Evolutionary conservation across 116 monocot genomes (phyloP).

Genomic region (Posidonia oceanica): DNA sequence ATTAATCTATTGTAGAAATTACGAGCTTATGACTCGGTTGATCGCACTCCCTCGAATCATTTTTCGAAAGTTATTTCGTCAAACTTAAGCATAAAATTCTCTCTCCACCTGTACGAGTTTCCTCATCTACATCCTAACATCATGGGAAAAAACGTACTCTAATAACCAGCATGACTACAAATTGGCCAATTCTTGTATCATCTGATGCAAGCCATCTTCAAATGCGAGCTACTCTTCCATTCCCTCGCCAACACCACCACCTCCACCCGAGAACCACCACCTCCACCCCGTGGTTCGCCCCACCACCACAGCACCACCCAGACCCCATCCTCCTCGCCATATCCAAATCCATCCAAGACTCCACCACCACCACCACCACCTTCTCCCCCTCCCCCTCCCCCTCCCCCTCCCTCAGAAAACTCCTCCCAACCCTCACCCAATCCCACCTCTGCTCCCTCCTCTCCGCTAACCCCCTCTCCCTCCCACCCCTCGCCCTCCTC

Average conservation of each 20-base stretch:
- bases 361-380: conserved; percentile 13
- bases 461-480: conserved; percentile 24
- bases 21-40: no score
- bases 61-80: no score
- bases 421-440: conserved; percentile 44
- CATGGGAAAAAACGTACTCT: no score
- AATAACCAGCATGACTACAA: no score
- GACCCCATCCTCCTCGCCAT: conserved; percentile 11
- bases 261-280: not conserved
- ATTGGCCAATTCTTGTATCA: no score
- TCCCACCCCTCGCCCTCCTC: conserved; percentile 39
- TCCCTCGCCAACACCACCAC: not conserved
- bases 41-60: no score
- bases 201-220: not conserved
- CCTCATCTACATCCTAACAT: no score
- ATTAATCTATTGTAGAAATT: no score
- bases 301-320: conserved; percentile 2
- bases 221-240: not conserved
- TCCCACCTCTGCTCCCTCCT: conserved; percentile 37
- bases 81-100: no score
- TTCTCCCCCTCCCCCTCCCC: conserved; percentile 25
- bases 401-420: conserved; percentile 30
- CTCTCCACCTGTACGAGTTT: no score
- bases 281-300: conserved; percentile 2
- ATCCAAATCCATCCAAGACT: conserved; percentile 9